phyloP scores from a whole-genome alignment of 2,329 filamentous ascomycete species.

The Trichothecium sympodiale region DNA sequence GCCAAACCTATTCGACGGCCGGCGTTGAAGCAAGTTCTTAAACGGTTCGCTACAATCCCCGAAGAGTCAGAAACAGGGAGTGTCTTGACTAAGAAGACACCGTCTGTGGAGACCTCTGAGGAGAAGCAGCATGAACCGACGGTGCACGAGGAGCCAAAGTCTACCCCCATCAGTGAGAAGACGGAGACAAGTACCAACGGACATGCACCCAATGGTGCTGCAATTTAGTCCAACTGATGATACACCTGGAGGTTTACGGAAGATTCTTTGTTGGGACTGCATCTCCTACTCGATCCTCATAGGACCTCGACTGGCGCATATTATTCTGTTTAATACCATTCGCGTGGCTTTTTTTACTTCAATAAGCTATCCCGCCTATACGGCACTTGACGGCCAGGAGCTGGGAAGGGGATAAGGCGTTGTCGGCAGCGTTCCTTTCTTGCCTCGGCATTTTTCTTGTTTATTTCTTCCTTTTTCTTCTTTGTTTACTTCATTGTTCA shows the following conservation, averaged over 20 bases:
- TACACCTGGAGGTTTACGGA: too few species aligned
- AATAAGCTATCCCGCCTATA: too few species aligned
- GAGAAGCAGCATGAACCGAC: neutral
- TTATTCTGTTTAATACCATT: too few species aligned
- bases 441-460: neutral
- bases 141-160: neutral
- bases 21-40: slow-evolving; percentile 74
- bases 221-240: too few species aligned
- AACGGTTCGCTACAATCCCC: slow-evolving; percentile 71
- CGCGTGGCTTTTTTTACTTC: too few species aligned
- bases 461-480: neutral
- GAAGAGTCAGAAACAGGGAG: slow-evolving; percentile 41
- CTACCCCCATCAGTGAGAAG: neutral
- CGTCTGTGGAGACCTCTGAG: neutral
- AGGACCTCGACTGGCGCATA: too few species aligned
- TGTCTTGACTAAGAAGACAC: neutral
- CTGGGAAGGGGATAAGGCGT: too few species aligned
- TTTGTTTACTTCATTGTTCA: neutral
- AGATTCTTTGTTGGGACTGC: too few species aligned
- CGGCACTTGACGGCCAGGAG: too few species aligned
- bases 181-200: too few species aligned
- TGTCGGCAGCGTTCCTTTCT: neutral
- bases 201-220: too few species aligned
- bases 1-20: slow-evolving; percentile 68
- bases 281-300: too few species aligned